phyloP scores from a whole-genome alignment of 129 eudicot genomes.

The Arctium lappa region DNA sequence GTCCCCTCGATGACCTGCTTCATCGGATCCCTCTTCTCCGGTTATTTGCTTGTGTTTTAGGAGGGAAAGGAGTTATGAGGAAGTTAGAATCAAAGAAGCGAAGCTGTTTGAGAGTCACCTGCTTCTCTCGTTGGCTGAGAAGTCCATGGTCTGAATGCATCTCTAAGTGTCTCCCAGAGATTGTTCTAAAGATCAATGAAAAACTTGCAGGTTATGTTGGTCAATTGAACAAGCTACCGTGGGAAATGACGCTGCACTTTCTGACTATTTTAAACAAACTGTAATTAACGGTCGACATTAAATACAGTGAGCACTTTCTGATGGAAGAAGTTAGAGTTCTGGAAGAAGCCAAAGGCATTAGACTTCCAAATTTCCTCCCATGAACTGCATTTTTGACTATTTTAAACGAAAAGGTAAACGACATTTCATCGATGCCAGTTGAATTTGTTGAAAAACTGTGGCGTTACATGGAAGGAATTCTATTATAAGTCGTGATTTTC shows the following conservation, averaged over 20 bases:
- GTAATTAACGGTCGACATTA: neutral
- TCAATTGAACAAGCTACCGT: slow-evolving; percentile 23
- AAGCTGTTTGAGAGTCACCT: slow-evolving; percentile 24
- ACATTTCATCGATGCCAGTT: slow-evolving; percentile 19
- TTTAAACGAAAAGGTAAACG: neutral
- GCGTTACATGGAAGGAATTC: slow-evolving; percentile 32
- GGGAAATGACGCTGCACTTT: slow-evolving; percentile 29
- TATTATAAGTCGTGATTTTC: slow-evolving; percentile 23
- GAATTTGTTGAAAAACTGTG: slow-evolving; percentile 33
- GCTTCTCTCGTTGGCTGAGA: neutral
- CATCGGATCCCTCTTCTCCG: too few species aligned
- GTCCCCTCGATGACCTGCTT: too few species aligned
- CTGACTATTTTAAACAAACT: slow-evolving; percentile 19
- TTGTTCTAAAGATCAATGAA: slow-evolving; percentile 22
- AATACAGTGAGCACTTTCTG: too few species aligned
- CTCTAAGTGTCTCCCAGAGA: slow-evolving; percentile 31
- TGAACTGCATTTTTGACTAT: too few species aligned
- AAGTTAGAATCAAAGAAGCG: slow-evolving; percentile 23
- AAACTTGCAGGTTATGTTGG: slow-evolving; percentile 20
- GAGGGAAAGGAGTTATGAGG: neutral
- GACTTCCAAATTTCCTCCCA: too few species aligned
- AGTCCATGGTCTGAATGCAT: slow-evolving; percentile 34
- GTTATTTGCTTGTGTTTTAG: neutral
- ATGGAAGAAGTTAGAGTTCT: too few species aligned
- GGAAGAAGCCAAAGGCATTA: too few species aligned